phyloP scores from a whole-genome alignment of 2,329 filamentous ascomycete genomes.

The Herpomyces periplanetae region DNA sequence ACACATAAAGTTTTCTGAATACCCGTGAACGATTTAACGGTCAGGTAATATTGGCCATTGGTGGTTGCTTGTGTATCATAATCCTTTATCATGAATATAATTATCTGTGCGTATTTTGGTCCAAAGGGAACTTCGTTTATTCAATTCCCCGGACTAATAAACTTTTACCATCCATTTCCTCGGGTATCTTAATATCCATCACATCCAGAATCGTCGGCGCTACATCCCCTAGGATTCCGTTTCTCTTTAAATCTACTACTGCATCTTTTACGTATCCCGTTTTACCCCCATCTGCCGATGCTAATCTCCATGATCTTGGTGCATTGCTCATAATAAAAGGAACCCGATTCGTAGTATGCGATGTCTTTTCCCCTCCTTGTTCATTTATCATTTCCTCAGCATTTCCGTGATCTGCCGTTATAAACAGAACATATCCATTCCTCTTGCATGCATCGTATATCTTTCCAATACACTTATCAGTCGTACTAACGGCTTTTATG shows the following conservation, averaged over 20 bases:
- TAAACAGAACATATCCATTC: slow-evolving; percentile 64
- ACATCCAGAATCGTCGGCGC: slow-evolving; percentile 63
- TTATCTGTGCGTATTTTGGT: no score
- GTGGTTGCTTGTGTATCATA: no score
- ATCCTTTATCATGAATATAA: no score
- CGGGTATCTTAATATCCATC: slow-evolving; percentile 64
- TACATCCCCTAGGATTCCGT: slow-evolving; percentile 88
- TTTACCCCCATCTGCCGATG: slow-evolving; percentile 33
- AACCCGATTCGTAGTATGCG: slow-evolving; percentile 88
- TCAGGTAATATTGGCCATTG: no score
- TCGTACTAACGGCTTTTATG: slow-evolving; percentile 41
- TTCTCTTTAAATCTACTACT: no score
- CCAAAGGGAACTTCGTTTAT: no score
- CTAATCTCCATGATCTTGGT: slow-evolving; percentile 48
- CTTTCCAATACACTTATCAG: slow-evolving; percentile 66
- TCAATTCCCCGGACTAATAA: slow-evolving; percentile 50
- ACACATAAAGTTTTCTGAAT: no score
- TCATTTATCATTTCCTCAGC: slow-evolving; percentile 96
- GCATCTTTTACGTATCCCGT: no score
- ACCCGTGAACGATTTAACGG: no score
- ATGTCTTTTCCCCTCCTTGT: slow-evolving; percentile 85
- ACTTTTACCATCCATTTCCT: slow-evolving; percentile 62
- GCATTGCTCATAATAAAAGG: slow-evolving; percentile 95
- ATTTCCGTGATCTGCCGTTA: slow-evolving; percentile 87
- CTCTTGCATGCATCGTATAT: slow-evolving; percentile 82